phyloP scores from a whole-genome alignment of 129 eudicot species.

The Smallanthus sonchifolius region DNA sequence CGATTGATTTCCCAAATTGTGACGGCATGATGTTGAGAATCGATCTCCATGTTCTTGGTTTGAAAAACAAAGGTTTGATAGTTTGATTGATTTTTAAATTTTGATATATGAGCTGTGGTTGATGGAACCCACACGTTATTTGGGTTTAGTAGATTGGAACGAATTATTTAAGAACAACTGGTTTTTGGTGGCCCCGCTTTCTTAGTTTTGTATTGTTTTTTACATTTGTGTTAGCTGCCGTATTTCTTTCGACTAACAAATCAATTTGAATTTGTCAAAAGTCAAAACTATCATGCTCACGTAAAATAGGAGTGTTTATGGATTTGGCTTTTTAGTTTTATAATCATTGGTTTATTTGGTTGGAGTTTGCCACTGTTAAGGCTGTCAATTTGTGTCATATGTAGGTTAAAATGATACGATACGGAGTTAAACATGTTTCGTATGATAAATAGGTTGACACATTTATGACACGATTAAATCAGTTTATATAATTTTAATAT shows the following conservation, averaged over 20 bases:
- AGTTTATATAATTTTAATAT: too few species aligned
- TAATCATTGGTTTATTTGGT: too few species aligned
- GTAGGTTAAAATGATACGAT: too few species aligned
- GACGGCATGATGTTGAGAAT: slow-evolving; percentile 29
- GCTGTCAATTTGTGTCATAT: too few species aligned
- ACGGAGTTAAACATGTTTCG: too few species aligned
- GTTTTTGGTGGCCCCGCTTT: neutral
- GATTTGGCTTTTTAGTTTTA: too few species aligned
- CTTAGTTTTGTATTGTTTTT: neutral
- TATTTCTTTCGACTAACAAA: neutral
- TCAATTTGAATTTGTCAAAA: too few species aligned
- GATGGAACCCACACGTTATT: neutral
- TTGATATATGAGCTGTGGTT: neutral
- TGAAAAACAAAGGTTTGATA: neutral
- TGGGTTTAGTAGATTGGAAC: neutral
- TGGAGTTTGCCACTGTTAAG: too few species aligned
- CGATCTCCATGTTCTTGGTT: neutral
- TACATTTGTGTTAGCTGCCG: neutral
- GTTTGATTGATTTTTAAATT: neutral
- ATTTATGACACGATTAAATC: too few species aligned
- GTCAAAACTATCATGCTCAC: too few species aligned
- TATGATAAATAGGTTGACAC: too few species aligned
- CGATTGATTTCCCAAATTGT: slow-evolving; percentile 50
- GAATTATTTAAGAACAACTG: neutral
- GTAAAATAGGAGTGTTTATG: too few species aligned